Evolutionary conservation across 306 rosid species (phyloP), one percentile per base, ranked within the genome.

Genomic region (Vigna radiata): DNA sequence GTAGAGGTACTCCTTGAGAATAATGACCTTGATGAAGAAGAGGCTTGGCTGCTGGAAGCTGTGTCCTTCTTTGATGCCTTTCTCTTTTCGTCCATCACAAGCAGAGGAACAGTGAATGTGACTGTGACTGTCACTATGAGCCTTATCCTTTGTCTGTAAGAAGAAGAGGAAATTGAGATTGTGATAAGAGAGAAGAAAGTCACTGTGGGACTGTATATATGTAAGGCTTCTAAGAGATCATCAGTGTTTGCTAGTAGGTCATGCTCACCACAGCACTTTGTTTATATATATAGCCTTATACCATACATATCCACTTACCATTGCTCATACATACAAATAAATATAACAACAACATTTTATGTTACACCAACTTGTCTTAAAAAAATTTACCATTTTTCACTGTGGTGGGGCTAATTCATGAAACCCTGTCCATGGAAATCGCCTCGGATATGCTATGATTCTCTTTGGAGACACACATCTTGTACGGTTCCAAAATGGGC

Each of bases 51-150:
- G 46, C 81, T 50, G 73, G 91, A 83, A 74, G 79, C 72, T 52
- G 81, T 70, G 60, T 92, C 89, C 80, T 88, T 91, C 85, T 87
- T 93, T 27, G 88, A 79, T 47, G 81, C 19, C 83, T 95, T 95
- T 89, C 87, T 90, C 81, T 88, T 94, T 73, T 88, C 96, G 50
- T 89, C 98, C 98, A 94, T 87, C 37, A 43, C 27, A 76, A 19
- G 12, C 56, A 61, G n/a, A 17, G 33, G 29, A 55, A 27, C 23
- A 29, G 33, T 29, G 3, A 25, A 25, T 53, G 17, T 76, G 58
- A 52, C 8, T 52, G 58, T 52, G 41, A 36, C 1, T 36, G 7
- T 33, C 52, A 63, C 70, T 71, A n/a, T 61, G 76, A 1, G 6
- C 33, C 19, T 78, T 52, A 53, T 23, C 66, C 59, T 84, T 48